Evolutionary conservation across 352 stramenopile species (phyloP).

Genomic region (Phytophthora pseudosyringae): DNA sequence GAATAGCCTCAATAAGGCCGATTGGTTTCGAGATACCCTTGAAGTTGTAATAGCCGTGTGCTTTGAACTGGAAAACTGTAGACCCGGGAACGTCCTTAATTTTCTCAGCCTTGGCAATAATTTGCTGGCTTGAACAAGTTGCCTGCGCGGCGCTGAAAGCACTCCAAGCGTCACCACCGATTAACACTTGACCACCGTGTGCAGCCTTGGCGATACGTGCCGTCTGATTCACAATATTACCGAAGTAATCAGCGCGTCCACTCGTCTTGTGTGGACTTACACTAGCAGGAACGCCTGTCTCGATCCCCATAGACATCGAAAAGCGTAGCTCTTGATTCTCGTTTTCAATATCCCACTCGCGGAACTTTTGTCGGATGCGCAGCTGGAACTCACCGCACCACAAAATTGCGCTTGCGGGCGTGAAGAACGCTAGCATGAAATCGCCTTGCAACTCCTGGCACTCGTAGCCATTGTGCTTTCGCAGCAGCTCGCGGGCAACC

Average conservation of each 20-base stretch:
- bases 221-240: conserved; percentile 91
- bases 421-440: conserved; percentile 91
- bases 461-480: conserved; percentile 88
- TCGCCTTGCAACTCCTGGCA: conserved; percentile 89
- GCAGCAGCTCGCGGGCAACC: conserved; percentile 72
- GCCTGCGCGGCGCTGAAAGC: conserved; percentile 54
- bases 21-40: conserved; percentile 89
- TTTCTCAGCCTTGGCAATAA: conserved; percentile 50
- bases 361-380: conserved; percentile 78
- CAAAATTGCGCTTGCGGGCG: conserved; percentile 77
- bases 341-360: conserved; percentile 75
- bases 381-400: conserved; percentile 90
- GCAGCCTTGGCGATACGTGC: conserved; percentile 87
- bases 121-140: conserved; percentile 40
- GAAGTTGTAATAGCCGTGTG: conserved; percentile 84
- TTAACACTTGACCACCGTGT: conserved; percentile 80
- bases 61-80: conserved; percentile 86
- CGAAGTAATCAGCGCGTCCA: conserved; percentile 89
- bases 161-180: conserved; percentile 83
- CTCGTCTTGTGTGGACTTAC: conserved; percentile 90
- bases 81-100: conserved; percentile 53
- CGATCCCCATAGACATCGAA: conserved; percentile 89
- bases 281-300: conserved; percentile 82
- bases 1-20: conserved; percentile 80
- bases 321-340: conserved; percentile 85